These are phyloP conservation scores for Prunus persica DNA, from an alignment of 306 rosid species.

Conservation along the genomic window DNA sequence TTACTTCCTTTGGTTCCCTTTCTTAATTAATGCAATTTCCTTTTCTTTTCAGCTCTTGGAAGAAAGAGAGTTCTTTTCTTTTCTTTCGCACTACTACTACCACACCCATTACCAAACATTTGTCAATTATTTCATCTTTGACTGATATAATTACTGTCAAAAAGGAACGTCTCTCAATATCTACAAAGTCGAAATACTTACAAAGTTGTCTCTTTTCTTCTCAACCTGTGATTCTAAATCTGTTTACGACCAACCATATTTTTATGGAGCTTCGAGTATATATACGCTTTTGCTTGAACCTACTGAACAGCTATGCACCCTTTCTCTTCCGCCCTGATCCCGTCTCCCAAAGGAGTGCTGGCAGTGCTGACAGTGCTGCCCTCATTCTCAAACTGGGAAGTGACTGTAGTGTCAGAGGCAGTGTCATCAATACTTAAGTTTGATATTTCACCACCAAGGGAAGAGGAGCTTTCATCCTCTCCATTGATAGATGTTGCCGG, in stretches of 20 bases:
- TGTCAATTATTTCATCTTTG: no score
- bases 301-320: constrained; percentile 12
- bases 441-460: constrained; percentile 66
- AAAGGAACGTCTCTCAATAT: constrained; percentile 7
- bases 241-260: constrained; percentile 9
- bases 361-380: neutral
- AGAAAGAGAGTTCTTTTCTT: neutral
- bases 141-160: neutral
- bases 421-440: constrained; percentile 70
- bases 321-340: constrained; percentile 1
- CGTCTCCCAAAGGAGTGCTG: neutral
- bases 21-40: neutral
- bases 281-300: neutral
- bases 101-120: no score
- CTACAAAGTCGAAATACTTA: neutral
- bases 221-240: constrained; percentile 1
- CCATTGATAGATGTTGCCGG: constrained; percentile 66
- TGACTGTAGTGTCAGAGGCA: constrained; percentile 70
- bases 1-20: no score
- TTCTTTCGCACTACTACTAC: no score
- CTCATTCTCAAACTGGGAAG: constrained; percentile 58
- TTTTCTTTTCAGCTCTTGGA: neutral
- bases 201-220: constrained; percentile 1
- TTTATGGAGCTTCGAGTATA: neutral
- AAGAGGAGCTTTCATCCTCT: constrained; percentile 74